A percentile compares a stretch with the other conserved stretches of the same genome.
These are phyloP conservation scores for Xylaria sp. DNA, from an alignment of 2,329 filamentous ascomycete species.

Conservation along the genomic window DNA sequence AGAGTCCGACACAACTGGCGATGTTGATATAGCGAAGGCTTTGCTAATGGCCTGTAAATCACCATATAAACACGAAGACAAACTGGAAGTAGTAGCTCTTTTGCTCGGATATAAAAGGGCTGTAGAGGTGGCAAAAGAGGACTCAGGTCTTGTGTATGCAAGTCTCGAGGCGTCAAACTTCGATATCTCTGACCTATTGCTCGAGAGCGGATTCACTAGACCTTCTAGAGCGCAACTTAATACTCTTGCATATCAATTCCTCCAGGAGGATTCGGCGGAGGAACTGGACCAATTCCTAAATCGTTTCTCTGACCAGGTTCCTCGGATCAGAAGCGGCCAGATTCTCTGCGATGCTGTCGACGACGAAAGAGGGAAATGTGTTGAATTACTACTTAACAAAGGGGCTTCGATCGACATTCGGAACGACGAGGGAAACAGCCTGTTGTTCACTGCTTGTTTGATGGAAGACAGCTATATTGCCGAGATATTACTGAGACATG, in stretches of 20 bases:
- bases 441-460: slow-evolving; percentile 32
- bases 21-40: slow-evolving; percentile 13
- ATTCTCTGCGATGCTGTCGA: slow-evolving; percentile 13
- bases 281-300: slow-evolving; percentile 18
- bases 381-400: slow-evolving; percentile 29
- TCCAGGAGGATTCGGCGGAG: background rate
- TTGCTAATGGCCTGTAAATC: slow-evolving; percentile 7
- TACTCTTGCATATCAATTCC: background rate
- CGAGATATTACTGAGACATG: slow-evolving; percentile 30
- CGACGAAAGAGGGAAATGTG: background rate
- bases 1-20: background rate
- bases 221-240: background rate
- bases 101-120: slow-evolving; percentile 19
- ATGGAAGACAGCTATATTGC: background rate
- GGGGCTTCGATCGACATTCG: slow-evolving; percentile 21
- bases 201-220: slow-evolving; percentile 25
- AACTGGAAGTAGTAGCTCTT: slow-evolving; percentile 19
- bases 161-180: background rate
- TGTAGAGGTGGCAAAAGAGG: background rate
- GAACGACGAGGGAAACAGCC: slow-evolving; percentile 13
- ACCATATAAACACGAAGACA: slow-evolving; percentile 18
- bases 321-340: background rate
- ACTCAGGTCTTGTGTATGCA: slow-evolving; percentile 1
- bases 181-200: slow-evolving; percentile 21
- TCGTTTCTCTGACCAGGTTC: slow-evolving; percentile 4